These are phyloP conservation scores for Haberlea rhodopensis DNA, from an alignment of 257 asterid species.

Conservation along the genomic window DNA sequence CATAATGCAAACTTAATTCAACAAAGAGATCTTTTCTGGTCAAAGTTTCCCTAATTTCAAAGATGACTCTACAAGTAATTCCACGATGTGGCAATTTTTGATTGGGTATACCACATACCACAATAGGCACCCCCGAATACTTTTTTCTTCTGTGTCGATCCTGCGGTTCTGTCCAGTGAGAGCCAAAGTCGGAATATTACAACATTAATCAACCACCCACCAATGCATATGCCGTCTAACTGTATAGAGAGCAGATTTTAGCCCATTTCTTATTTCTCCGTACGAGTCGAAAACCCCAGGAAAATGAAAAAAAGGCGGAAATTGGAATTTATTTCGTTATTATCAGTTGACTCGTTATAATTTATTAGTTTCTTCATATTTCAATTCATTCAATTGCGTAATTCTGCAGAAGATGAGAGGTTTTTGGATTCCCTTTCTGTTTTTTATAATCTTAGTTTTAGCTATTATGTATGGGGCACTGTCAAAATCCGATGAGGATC, in stretches of 20 bases:
- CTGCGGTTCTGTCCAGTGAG: not conserved
- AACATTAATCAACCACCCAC: too few relatives aligned
- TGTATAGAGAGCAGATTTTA: not conserved
- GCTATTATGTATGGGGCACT: constrained; percentile 47
- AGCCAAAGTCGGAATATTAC: not conserved
- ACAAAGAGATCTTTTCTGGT: too few relatives aligned
- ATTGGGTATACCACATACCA: not conserved
- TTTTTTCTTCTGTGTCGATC: not conserved
- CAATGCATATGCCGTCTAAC: not conserved
- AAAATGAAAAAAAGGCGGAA: not conserved
- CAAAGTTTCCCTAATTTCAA: not conserved
- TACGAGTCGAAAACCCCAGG: constrained; percentile 35
- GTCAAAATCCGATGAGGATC: constrained; percentile 40
- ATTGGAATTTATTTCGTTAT: not conserved
- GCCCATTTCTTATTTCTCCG: constrained; percentile 21
- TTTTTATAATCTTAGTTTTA: constrained; percentile 41
- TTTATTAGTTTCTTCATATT: constrained; percentile 11
- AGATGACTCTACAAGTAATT: not conserved
- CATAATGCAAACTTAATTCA: too few relatives aligned
- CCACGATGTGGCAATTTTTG: not conserved
- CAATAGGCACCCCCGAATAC: not conserved
- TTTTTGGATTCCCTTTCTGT: constrained; percentile 37
- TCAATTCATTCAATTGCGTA: constrained; percentile 5
- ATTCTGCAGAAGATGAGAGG: constrained; percentile 44
- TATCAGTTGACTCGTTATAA: not conserved